A percentile compares a stretch with the other conserved stretches of the same genome.
These are phyloP conservation scores for Cucumis cinereus DNA, from an alignment of 306 rosid genomes.

Conservation along the genomic window DNA sequence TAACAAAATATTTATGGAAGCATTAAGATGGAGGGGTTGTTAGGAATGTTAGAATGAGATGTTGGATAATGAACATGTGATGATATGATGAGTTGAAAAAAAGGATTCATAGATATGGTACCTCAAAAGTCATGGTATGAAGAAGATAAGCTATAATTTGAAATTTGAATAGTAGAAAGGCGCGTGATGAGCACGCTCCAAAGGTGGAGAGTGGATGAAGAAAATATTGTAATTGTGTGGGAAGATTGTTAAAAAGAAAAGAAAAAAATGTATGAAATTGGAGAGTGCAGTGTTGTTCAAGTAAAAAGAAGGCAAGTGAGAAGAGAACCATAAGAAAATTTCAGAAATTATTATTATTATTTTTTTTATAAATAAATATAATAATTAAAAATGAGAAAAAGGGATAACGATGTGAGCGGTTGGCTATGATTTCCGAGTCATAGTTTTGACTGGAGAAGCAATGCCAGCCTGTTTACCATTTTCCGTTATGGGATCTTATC, in stretches of 20 bases:
- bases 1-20: no score
- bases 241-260: background rate
- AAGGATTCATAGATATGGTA: background rate
- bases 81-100: background rate
- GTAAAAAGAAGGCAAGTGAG: background rate
- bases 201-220: background rate
- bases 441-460: background rate
- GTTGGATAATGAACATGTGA: no score
- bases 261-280: background rate
- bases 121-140: background rate
- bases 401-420: slow-evolving; percentile 1
- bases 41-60: no score
- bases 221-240: background rate
- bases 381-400: background rate
- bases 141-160: background rate
- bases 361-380: no score
- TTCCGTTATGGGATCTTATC: background rate
- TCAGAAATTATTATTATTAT: background rate
- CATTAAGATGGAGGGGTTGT: no score
- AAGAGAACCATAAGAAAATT: background rate
- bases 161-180: background rate
- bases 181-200: background rate
- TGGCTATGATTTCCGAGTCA: background rate
- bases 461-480: slow-evolving; percentile 7
- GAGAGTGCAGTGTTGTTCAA: background rate